Base-by-base conservation (phyloP, 1,139 yeast species). In the Taiozyma sp. region DNA sequence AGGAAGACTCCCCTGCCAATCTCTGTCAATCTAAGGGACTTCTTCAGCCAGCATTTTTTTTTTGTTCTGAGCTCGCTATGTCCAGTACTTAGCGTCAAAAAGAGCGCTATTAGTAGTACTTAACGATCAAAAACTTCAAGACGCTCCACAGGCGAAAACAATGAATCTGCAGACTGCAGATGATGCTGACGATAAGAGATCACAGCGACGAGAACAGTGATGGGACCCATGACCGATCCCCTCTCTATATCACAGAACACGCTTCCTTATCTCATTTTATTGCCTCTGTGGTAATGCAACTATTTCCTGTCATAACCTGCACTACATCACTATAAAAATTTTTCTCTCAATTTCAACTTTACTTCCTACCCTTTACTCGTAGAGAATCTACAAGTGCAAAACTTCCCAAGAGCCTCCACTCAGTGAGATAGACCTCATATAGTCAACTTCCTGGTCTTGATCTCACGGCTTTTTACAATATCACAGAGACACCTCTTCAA, bases 1-100 rank as follows among this genome's bases (percentile, higher is more conserved):
- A 24, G 26, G 26, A 5, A 7, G 26, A 24, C 26, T 24, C 26
- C 26, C 26, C 26, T 6, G 26, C 7, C 26, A 24, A 24, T 7
- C 26, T 24, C 6, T 24, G 26, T 7, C 26, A 24, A 6, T 24
- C 7, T 7, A 24, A 24, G 26, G 26, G 26, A 6, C 26, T 24
- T 24, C 26, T 24, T 24, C 16, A 9, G 35, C 9, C 35, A n/a
- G 19, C 35, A 19, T n/a, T 32, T 32, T 32, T 13, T n/a, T 10
- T 14, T 32, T 37, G 3, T 21, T 21, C 11, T 19, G 11, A 19
- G 41, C 51, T 54, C 56, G 56, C 56, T 54, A 32, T 13, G 16
- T 41, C 46, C 53, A 52, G 52, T 51, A 54, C 56, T 54, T 54
- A 54, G 42, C 42, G 51, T 48, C 28, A 42, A 32, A 35, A 44